Conservation (phyloP, 2,329 filamentous ascomycete species). For the Rhinocladiella similis region DNA sequence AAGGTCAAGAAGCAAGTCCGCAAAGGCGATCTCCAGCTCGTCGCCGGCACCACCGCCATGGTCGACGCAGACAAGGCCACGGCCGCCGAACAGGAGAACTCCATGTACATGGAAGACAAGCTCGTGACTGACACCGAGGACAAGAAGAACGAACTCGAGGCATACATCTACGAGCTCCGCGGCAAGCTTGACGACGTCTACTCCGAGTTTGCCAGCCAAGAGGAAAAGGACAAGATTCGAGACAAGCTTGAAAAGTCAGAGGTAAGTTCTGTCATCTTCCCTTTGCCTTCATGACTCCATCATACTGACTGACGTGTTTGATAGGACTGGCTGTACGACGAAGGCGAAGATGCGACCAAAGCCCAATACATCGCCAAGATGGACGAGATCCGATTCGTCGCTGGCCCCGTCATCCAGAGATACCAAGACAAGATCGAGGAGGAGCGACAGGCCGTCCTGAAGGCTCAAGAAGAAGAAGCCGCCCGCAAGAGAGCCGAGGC, state of each 20-base stretch:
- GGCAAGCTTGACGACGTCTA: conserved; percentile 94
- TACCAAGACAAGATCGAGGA: conserved; percentile 93
- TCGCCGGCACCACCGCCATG: conserved; percentile 77
- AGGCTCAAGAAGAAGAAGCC: conserved; percentile 64
- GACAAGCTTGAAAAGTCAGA: conserved; percentile 80
- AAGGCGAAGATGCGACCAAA: conserved; percentile 92
- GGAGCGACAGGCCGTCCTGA: conserved; percentile 72
- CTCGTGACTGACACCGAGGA: conserved; percentile 96
- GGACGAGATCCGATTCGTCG: conserved; percentile 88
- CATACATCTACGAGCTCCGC: conserved; percentile 93
- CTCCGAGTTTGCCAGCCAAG: conserved; percentile 81
- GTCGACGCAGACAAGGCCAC: conserved; percentile 66
- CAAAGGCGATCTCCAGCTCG: conserved; percentile 91
- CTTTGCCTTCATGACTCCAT: neutral
- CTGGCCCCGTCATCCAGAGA: conserved; percentile 87
- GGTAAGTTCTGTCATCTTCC: conserved; percentile 57
- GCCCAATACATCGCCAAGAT: conserved; percentile 92
- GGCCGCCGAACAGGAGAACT: conserved; percentile 77
- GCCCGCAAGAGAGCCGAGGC: conserved; percentile 64
- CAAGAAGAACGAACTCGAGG: conserved; percentile 99
- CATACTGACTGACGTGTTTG: conserved; percentile 28
- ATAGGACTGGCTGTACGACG: conserved; percentile 97
- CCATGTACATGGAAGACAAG: conserved; percentile 98
- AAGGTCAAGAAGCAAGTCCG: conserved; percentile 99
- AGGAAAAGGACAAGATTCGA: conserved; percentile 86